A percentile compares a stretch with the other conserved stretches of the same genome.
Conservation (phyloP, 1,284 basidiomycete genomes). For the Cryptococcus depauperatus region DNA sequence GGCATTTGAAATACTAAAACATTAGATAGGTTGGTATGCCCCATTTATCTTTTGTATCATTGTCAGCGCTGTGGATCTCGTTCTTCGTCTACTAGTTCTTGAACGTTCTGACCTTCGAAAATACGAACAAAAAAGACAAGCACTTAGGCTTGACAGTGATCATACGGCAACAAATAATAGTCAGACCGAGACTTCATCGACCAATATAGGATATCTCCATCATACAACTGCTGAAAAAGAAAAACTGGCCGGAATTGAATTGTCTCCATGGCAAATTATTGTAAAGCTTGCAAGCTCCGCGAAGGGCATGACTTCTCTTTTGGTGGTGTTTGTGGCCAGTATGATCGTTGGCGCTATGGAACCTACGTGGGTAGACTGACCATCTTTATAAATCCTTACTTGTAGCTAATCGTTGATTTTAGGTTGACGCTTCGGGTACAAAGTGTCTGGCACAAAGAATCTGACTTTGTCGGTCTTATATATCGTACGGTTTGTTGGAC, state of each 20-base stretch:
- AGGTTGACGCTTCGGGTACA: slow-evolving; percentile 61
- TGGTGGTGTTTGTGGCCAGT: slow-evolving; percentile 57
- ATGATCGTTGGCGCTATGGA: slow-evolving; percentile 30
- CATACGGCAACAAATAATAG: background rate
- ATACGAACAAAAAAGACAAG: slow-evolving; percentile 10
- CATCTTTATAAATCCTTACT: too few relatives aligned
- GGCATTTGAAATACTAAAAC: background rate
- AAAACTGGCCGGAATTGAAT: slow-evolving; percentile 18
- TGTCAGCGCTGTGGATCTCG: slow-evolving; percentile 55
- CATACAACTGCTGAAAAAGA: slow-evolving; percentile 1
- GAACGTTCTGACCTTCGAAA: slow-evolving; percentile 45
- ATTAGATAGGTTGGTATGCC: slow-evolving; percentile 58
- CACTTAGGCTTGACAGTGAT: background rate
- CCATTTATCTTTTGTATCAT: slow-evolving; percentile 66
- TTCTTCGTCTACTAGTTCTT: slow-evolving; percentile 49
- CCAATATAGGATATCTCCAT: background rate
- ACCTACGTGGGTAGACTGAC: slow-evolving; percentile 24
- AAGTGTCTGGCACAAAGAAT: slow-evolving; percentile 54
- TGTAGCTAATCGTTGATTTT: background rate
- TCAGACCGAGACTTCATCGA: background rate
- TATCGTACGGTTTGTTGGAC: slow-evolving; percentile 49
- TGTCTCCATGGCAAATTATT: slow-evolving; percentile 46
- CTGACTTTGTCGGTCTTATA: slow-evolving; percentile 59
- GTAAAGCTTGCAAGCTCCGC: slow-evolving; percentile 50
- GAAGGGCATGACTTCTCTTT: slow-evolving; percentile 53